Base-by-base conservation (phyloP, 306 rosid species). In the Luffa aegyptiaca region DNA sequence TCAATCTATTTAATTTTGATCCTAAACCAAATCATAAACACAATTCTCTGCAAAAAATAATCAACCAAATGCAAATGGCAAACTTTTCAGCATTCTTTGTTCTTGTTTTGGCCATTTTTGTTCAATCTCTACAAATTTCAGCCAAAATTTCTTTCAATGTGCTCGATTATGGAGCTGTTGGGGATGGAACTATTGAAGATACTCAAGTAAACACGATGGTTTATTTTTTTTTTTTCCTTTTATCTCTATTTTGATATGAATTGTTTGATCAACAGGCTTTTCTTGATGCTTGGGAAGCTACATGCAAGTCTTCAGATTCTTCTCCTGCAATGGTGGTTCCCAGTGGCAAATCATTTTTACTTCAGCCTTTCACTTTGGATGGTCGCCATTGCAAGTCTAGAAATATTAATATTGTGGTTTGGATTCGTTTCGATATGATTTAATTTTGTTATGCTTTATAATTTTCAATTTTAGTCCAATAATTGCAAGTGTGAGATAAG, bases 251-350 rank as follows among this genome's bases (percentile, higher is more conserved):
- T 71, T 39, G 2, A 76, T 33, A 18, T 49, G 44, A 39, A 49
- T 18, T 3, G 56, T 65, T 39, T 8, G 20, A 26, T 26, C 31
- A 1, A 51, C 1, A 76, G 80, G 80, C 80, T 8, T 76, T 76
- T 76, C 39, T 52, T 18, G 17, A 56, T 56, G 66, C 80, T 3
- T 76, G 80, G 80, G 13, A 76, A 51, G 80, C 80, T 53, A 39
- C 80, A 6, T 76, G 80, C 49, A 76, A 76, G 1, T 76, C 68
- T 41, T 51, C 26, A 35, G 2, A 41, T 33, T 76, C 80, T 36
- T 53, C 51, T 14, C 80, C 80, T 2, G 17, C 7, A 26, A 76
- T 76, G 80, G 4, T 17, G 44, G 51, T 76, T 55, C 80, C 80
- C 0, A 0, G 20, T 13, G 66, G 10, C 49, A 76, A 17, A 9